Conservation (phyloP, 352 stramenopile species). For the Phytophthora idaei region DNA sequence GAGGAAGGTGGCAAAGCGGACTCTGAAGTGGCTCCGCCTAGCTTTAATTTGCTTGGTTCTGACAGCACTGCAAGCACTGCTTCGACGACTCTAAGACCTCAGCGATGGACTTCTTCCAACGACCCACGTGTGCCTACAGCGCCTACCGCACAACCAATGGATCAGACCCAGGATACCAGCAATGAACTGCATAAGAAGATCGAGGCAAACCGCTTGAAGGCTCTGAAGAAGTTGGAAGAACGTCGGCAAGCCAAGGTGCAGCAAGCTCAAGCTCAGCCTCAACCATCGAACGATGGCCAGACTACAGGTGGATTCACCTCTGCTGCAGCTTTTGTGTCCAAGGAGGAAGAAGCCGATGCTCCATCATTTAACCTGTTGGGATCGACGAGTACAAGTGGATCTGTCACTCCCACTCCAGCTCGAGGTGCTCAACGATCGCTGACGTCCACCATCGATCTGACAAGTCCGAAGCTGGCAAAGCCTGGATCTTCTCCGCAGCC, state of each 20-base stretch:
- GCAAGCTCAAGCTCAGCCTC: conserved; percentile 7
- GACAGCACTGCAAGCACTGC: not conserved
- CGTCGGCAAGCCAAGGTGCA: conserved; percentile 34
- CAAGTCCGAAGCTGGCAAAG: conserved; percentile 9
- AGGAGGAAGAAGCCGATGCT: conserved; percentile 7
- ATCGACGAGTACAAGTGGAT: conserved; percentile 1
- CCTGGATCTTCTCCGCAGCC: conserved; percentile 1
- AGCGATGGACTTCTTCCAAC: conserved; percentile 4
- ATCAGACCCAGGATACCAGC: not conserved
- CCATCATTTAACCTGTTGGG: conserved; percentile 27
- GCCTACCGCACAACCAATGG: not conserved
- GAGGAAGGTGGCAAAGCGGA: conserved; percentile 2
- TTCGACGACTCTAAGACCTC: conserved; percentile 1
- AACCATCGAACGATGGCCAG: conserved; percentile 1
- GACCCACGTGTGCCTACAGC: not conserved
- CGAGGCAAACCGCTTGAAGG: conserved; percentile 68
- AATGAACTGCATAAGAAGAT: conserved; percentile 54
- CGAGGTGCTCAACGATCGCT: not conserved
- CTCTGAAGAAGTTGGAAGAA: conserved; percentile 62
- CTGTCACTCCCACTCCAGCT: not conserved
- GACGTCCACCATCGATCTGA: conserved; percentile 22
- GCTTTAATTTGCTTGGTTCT: conserved; percentile 28
- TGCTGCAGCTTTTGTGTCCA: conserved; percentile 10
- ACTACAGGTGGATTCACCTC: conserved; percentile 6
- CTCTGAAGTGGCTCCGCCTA: conserved; percentile 17